phyloP scores from a whole-genome alignment of 306 rosid genomes.

The peach (Prunus persica) region DNA sequence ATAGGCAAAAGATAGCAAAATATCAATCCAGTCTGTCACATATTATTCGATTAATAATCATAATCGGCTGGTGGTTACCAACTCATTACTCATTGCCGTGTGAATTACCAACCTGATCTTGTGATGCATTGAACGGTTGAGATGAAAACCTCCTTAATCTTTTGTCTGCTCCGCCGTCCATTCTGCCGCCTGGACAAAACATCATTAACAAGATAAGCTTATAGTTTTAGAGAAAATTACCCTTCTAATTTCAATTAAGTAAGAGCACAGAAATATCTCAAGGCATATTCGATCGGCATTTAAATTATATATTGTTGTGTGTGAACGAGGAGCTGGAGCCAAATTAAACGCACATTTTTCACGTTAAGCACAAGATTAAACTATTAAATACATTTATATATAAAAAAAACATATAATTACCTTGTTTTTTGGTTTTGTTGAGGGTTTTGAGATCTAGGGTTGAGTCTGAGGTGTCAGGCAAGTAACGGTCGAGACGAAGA shows the following conservation, averaged over 20 bases:
- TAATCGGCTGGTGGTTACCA: too few species aligned
- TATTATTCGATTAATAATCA: too few species aligned
- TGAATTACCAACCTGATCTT: constrained; percentile 49
- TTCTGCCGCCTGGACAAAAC: constrained; percentile 20
- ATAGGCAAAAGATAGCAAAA: too few species aligned
- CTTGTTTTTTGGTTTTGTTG: constrained; percentile 31
- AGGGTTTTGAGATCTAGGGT: constrained; percentile 53
- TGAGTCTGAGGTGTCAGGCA: constrained; percentile 67
- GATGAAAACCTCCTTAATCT: constrained; percentile 41
- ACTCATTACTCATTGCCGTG: too few species aligned
- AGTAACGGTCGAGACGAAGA: constrained; percentile 54
- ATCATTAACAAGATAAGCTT: background rate
- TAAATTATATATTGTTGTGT: background rate
- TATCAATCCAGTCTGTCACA: too few species aligned
- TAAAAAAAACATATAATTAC: constrained; percentile 20
- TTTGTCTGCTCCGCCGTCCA: constrained; percentile 29
- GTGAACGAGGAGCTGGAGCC: too few species aligned
- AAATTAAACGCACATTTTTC: too few species aligned
- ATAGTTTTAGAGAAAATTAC: background rate
- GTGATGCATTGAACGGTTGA: constrained; percentile 33
- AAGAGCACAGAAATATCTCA: constrained; percentile 35
- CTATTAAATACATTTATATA: too few species aligned
- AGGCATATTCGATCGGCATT: constrained; percentile 20
- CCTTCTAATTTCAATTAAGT: too few species aligned
- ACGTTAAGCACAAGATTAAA: too few species aligned